phyloP scores from a whole-genome alignment of 495 filamentous ascomycete genomes.

The Aspergillus wentii region DNA sequence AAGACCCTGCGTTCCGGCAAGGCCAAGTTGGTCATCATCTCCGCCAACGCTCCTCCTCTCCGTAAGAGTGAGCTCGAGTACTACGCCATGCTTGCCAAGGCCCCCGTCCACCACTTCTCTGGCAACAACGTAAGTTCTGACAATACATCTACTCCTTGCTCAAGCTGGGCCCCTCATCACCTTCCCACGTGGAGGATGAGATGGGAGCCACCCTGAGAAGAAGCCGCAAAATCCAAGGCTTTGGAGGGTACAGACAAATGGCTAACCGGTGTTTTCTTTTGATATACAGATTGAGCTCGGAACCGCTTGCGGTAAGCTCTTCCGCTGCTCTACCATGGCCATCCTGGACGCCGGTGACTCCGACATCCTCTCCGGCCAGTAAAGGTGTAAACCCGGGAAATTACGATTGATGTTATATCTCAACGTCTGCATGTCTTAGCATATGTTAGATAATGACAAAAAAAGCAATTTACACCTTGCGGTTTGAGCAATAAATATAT shows the following conservation, averaged over 20 bases:
- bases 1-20: constrained; percentile 77
- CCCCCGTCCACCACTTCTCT: constrained; percentile 89
- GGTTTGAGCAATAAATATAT: too few relatives aligned
- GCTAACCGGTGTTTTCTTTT: constrained; percentile 40
- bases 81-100: constrained; percentile 91
- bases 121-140: constrained; percentile 94
- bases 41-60: constrained; percentile 93
- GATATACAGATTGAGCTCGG: constrained; percentile 83
- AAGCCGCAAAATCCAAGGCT: constrained; percentile 60
- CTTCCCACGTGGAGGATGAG: constrained; percentile 5
- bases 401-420: constrained; percentile 18
- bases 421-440: constrained; percentile 10
- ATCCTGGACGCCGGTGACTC: constrained; percentile 97
- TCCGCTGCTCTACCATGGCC: constrained; percentile 83
- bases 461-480: constrained; percentile 6
- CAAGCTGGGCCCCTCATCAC: too few relatives aligned
- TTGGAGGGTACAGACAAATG: constrained; percentile 71
- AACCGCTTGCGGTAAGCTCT: constrained; percentile 86
- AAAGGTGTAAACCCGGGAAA: constrained; percentile 11
- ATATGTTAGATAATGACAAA: constrained; percentile 23
- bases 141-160: too few relatives aligned
- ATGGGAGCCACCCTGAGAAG: constrained; percentile 65
- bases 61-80: constrained; percentile 92
- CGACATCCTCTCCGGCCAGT: constrained; percentile 74
- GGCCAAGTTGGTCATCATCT: constrained; percentile 69